phyloP scores from a whole-genome alignment of 2,329 filamentous ascomycete species.

The Cladosporium sp. region DNA sequence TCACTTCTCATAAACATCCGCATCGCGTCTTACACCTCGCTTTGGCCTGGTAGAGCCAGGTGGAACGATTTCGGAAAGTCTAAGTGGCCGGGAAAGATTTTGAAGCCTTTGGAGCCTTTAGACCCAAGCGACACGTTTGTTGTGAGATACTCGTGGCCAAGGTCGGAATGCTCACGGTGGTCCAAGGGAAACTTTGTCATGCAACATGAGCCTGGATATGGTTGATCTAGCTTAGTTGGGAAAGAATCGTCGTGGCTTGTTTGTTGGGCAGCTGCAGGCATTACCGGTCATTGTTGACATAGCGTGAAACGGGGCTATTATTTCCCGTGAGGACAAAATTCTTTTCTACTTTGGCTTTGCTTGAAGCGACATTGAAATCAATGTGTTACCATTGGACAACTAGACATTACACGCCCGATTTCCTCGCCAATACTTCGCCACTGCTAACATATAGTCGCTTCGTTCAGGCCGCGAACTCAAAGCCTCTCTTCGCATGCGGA shows the following conservation, averaged over 20 bases:
- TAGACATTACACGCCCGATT: too few relatives aligned
- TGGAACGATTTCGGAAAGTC: not conserved
- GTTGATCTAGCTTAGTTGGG: not conserved
- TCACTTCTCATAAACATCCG: not conserved
- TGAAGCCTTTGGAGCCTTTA: not conserved
- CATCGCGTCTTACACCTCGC: not conserved
- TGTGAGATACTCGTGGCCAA: not conserved
- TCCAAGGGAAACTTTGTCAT: not conserved
- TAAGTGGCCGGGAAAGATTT: not conserved
- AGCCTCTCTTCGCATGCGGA: conserved; percentile 21
- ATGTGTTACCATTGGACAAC: too few relatives aligned
- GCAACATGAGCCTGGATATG: not conserved
- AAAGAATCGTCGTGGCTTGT: too few relatives aligned
- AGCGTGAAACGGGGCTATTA: too few relatives aligned
- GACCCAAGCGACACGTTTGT: not conserved
- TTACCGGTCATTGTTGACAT: too few relatives aligned
- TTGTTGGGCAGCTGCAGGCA: too few relatives aligned
- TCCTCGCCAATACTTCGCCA: too few relatives aligned
- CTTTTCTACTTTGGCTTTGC: too few relatives aligned
- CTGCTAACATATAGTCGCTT: not conserved
- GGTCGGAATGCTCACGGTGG: not conserved
- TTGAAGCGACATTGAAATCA: too few relatives aligned
- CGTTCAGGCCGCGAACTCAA: conserved; percentile 22
- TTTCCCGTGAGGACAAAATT: too few relatives aligned
- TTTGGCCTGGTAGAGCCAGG: not conserved